Base-by-base conservation (phyloP, 2,329 filamentous ascomycete species). In the Diplodia intermedia region DNA sequence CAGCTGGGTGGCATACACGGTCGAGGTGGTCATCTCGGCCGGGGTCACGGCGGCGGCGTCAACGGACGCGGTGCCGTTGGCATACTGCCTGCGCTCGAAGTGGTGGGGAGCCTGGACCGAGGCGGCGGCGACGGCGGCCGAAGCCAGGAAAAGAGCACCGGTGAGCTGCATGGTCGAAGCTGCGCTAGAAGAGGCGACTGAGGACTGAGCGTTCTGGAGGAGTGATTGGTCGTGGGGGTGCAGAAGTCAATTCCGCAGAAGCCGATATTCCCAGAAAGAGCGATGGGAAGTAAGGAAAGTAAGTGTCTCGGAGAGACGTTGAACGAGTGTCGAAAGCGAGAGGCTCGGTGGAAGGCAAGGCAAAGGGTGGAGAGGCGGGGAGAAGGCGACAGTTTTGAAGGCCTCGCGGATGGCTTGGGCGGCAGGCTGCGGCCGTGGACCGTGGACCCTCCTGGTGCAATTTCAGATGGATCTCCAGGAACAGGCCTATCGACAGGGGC, bases 271-370 rank as follows among this genome's bases (percentile, higher is more conserved):
- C 74, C 74, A 75, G 74, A 79, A 78, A 70, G 77, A 79, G 74
- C 77, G 77, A 78, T 76, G 78, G 74, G 73, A 38, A 73, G 71
- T 70, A 78, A 75, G 60, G 76, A 79, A 71, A 71, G 77, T 71
- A 72, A 69, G 57, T 73, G 76, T 75, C 75, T 74, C 75, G 71
- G 71, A 75, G 72, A 71, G 74, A 71, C 70, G 55, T 0, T 50
- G 73, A 74, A 78, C 73, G 77, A 78, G 71, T 74, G 76, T 77
- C 69, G 57, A 65, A 40, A 73, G 77, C 75, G 60, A 52, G 47
- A 52, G 33, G 60, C 60, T 63, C 60, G 60, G 73, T 74, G 77
- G 70, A 70, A 75, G 71, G 69, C 38, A 70, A 75, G 71, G 67
- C 43, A 55, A 65, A 62, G 40, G 29, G 55, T 56, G 70, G 54